Evolutionary conservation across 2,329 filamentous ascomycete genomes (phyloP).

Genomic region (Trichoderma sp.): DNA sequence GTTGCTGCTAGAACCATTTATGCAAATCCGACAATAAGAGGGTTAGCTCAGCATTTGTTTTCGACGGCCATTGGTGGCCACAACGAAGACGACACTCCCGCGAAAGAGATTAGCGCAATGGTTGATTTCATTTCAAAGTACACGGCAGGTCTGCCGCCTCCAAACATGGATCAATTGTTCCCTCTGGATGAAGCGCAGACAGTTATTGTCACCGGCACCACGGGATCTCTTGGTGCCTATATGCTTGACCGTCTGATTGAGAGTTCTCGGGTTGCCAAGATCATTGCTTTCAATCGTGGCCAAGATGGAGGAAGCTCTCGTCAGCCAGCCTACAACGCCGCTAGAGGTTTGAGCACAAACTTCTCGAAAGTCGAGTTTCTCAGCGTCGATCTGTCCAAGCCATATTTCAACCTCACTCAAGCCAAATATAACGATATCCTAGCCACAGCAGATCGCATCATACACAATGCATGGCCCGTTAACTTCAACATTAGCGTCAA

Average conservation of each 20-base stretch:
- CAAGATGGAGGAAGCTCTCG: conserved; percentile 37
- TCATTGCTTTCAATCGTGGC: conserved; percentile 31
- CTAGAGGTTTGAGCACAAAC: conserved; percentile 38
- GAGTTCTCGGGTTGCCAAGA: conserved; percentile 23
- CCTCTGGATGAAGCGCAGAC: conserved; percentile 43
- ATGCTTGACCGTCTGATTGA: conserved; percentile 45
- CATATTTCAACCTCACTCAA: background rate
- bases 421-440: conserved; percentile 19
- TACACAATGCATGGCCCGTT: conserved; percentile 52
- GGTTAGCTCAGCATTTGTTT: conserved; percentile 25
- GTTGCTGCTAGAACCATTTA: conserved; percentile 30
- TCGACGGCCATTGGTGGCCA: conserved; percentile 11
- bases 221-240: conserved; percentile 82
- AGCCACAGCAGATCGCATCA: conserved; percentile 33
- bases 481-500: conserved; percentile 49
- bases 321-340: conserved; percentile 35
- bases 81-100: background rate
- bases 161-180: conserved; percentile 23
- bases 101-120: conserved; percentile 14
- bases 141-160: conserved; percentile 27
- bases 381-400: conserved; percentile 44
- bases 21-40: conserved; percentile 29
- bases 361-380: conserved; percentile 46
- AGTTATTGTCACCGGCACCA: conserved; percentile 80
- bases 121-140: conserved; percentile 29